Evolutionary conservation across 257 asterid species (phyloP).

Genomic region (Solanum tarapatanum): DNA sequence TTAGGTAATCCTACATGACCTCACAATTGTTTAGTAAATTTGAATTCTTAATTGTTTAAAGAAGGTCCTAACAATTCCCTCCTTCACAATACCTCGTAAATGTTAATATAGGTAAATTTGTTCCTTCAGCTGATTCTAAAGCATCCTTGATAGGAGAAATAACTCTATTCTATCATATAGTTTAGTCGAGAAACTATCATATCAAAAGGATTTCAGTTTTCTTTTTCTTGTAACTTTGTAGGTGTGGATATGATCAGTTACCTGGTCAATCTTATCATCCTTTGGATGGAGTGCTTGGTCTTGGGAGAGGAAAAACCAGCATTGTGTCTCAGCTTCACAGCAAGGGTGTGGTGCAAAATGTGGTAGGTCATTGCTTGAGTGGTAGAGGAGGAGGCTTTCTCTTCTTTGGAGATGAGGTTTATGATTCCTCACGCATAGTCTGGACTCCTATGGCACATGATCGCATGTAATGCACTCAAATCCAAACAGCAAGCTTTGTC

Average conservation of each 20-base stretch:
- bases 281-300: conserved; percentile 91
- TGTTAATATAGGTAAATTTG: background rate
- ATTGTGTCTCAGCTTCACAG: conserved; percentile 68
- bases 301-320: conserved; percentile 83
- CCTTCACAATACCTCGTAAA: background rate
- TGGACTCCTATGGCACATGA: conserved; percentile 90
- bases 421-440: conserved; percentile 52
- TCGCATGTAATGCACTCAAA: conserved; percentile 32
- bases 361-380: conserved; percentile 79
- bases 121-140: background rate
- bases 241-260: conserved; percentile 96
- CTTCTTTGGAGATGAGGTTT: conserved; percentile 79
- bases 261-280: conserved; percentile 67
- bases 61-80: background rate
- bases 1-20: background rate
- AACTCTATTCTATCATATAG: background rate
- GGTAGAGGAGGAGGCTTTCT: conserved; percentile 70
- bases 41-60: background rate
- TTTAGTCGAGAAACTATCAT: background rate
- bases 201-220: background rate
- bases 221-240: conserved; percentile 5
- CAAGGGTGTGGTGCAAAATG: conserved; percentile 55
- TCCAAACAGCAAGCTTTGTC: background rate
- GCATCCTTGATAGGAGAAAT: background rate
- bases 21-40: background rate